These are phyloP conservation scores for Berberis thunbergii DNA, from an alignment of 164 flowering plant species.

Conservation along the genomic window DNA sequence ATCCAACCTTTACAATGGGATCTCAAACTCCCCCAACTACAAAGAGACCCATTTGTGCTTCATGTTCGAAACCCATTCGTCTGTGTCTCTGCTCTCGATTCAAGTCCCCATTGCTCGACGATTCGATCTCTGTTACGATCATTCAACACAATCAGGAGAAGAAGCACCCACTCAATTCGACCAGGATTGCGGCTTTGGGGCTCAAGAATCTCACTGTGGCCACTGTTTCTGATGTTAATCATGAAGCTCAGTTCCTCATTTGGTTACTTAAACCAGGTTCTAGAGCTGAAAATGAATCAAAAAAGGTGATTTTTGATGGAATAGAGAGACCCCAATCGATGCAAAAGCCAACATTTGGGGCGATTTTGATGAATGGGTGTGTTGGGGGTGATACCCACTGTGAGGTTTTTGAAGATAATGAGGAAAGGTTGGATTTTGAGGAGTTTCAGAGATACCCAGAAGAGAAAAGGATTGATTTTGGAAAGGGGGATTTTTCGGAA, in stretches of 20 bases:
- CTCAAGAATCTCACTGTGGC: conserved; percentile 44
- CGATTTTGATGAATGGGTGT: background rate
- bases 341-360: conserved; percentile 1
- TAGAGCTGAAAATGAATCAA: background rate
- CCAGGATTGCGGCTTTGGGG: conserved; percentile 62
- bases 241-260: conserved; percentile 40
- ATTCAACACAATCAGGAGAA: conserved; percentile 67
- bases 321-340: no score
- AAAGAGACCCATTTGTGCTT: conserved; percentile 52
- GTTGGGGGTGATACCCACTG: background rate
- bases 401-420: background rate
- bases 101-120: conserved; percentile 31
- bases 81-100: conserved; percentile 57
- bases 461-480: background rate
- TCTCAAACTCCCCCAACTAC: conserved; percentile 9
- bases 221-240: conserved; percentile 49
- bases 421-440: conserved; percentile 4
- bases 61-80: conserved; percentile 54
- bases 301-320: no score
- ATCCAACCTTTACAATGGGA: conserved; percentile 31
- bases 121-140: conserved; percentile 51
- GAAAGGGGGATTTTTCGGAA: background rate
- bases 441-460: background rate
- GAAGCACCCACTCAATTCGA: conserved; percentile 67
- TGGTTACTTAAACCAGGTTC: conserved; percentile 14